Percentiles rank a stretch among this genome's conserved stretches.
phyloP scores from a whole-genome alignment of 257 asterid genomes.

The Agastache rugosa region DNA sequence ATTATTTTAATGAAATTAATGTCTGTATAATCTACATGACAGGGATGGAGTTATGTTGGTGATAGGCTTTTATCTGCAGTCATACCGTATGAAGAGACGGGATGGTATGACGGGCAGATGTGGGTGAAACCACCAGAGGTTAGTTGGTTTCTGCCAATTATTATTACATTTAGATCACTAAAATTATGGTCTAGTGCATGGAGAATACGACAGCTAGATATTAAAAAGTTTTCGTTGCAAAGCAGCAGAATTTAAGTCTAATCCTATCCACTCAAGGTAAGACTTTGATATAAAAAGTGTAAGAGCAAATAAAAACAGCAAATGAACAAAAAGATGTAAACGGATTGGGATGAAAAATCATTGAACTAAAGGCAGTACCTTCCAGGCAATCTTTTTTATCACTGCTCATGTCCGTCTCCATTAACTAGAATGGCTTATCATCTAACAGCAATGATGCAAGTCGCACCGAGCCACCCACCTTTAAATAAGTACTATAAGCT shows the following conservation, averaged over 20 bases:
- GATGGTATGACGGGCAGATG: slow-evolving; percentile 97
- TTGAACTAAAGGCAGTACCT: slow-evolving; percentile 32
- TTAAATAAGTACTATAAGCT: slow-evolving; percentile 21
- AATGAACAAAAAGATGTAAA: background rate
- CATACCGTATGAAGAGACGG: slow-evolving; percentile 88
- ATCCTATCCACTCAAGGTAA: slow-evolving; percentile 10
- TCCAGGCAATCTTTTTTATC: slow-evolving; percentile 11
- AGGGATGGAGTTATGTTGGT: slow-evolving; percentile 98
- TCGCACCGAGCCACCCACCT: slow-evolving; percentile 25
- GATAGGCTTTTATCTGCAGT: slow-evolving; percentile 89
- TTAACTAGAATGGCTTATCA: slow-evolving; percentile 1
- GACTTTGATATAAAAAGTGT: background rate
- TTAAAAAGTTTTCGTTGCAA: background rate
- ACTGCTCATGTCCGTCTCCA: slow-evolving; percentile 1
- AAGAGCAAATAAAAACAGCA: slow-evolving; percentile 6
- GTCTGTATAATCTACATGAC: slow-evolving; percentile 19
- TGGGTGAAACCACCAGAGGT: slow-evolving; percentile 99
- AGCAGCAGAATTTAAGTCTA: slow-evolving; percentile 19
- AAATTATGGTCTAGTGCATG: background rate
- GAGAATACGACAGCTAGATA: slow-evolving; percentile 1
- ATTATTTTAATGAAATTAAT: slow-evolving; percentile 3
- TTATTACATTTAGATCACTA: background rate
- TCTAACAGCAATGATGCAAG: slow-evolving; percentile 23
- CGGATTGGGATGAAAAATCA: background rate
- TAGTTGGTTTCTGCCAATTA: slow-evolving; percentile 34